These are phyloP conservation scores for Mycena pura DNA, from an alignment of 768 basidiomycete genomes.

Conservation along the genomic window DNA sequence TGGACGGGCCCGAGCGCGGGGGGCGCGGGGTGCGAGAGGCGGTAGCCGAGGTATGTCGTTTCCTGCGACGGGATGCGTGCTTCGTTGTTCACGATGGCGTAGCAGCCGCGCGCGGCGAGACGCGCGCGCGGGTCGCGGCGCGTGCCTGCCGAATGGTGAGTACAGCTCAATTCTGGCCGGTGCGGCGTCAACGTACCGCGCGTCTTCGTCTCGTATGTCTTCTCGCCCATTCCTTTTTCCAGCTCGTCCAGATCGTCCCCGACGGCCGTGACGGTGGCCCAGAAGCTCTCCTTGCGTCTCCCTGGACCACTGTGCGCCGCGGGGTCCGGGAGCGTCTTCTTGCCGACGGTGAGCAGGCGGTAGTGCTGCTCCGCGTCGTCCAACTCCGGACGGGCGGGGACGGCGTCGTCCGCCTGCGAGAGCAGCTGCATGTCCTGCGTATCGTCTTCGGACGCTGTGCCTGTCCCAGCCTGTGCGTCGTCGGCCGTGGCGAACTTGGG, in stretches of 20 bases:
- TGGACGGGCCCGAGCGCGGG: constrained; percentile 60
- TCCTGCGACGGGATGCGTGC: constrained; percentile 50
- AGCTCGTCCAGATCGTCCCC: constrained; percentile 57
- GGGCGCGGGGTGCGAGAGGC: constrained; percentile 59
- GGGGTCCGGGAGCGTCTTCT: constrained; percentile 63
- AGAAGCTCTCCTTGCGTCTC: constrained; percentile 56
- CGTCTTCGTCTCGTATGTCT: constrained; percentile 68
- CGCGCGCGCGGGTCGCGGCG: constrained; percentile 60
- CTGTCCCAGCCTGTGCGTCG: constrained; percentile 21
- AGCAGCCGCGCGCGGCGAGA: constrained; percentile 63
- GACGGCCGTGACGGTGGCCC: constrained; percentile 56
- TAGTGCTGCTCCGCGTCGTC: constrained; percentile 50
- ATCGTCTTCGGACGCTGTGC: constrained; percentile 31
- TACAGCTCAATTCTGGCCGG: background rate
- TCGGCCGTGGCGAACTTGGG: constrained; percentile 46
- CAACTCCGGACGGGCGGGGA: constrained; percentile 47
- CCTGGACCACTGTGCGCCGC: constrained; percentile 30
- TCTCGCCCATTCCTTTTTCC: constrained; percentile 55
- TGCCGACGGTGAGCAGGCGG: constrained; percentile 60
- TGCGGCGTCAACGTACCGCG: constrained; percentile 43
- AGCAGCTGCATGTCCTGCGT: constrained; percentile 51
- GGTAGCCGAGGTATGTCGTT: constrained; percentile 63
- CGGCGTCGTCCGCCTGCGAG: constrained; percentile 53
- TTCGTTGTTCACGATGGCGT: constrained; percentile 62
- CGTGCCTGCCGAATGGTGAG: constrained; percentile 37